Conservation (phyloP, 345 rosid genomes). For the Hirschfeldia incana region DNA sequence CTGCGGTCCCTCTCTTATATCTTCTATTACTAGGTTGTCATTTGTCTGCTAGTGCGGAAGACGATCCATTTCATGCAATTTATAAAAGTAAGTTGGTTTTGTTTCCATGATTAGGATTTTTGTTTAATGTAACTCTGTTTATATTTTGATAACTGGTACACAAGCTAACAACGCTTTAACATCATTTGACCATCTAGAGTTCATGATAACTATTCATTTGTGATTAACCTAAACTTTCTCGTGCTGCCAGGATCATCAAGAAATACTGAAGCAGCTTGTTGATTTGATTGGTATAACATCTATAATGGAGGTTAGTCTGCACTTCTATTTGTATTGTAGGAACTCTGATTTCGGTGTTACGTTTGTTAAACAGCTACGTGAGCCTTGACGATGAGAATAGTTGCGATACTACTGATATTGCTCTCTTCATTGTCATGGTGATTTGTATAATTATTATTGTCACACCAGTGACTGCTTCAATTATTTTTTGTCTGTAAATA, state of each 20-base stretch:
- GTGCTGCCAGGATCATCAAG: slow-evolving; percentile 69
- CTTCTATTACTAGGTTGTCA: slow-evolving; percentile 65
- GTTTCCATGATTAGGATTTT: background rate
- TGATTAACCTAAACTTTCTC: slow-evolving; percentile 27
- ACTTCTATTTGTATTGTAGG: slow-evolving; percentile 3
- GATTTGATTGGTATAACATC: slow-evolving; percentile 94
- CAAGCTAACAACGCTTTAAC: slow-evolving; percentile 8
- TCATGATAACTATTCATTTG: slow-evolving; percentile 2
- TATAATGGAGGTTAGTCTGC: slow-evolving; percentile 81
- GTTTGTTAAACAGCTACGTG: background rate
- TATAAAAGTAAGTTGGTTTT: slow-evolving; percentile 58
- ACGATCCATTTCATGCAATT: slow-evolving; percentile 74
- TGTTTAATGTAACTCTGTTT: slow-evolving; percentile 2
- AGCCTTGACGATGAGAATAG: slow-evolving; percentile 2
- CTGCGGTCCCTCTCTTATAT: background rate
- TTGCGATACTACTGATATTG: slow-evolving; percentile 5
- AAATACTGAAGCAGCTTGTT: slow-evolving; percentile 64
- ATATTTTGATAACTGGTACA: background rate
- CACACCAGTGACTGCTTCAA: background rate
- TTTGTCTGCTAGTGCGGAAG: slow-evolving; percentile 81
- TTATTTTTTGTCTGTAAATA: slow-evolving; percentile 10
- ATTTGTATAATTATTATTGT: background rate
- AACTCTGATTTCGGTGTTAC: slow-evolving; percentile 1
- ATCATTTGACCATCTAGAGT: slow-evolving; percentile 10
- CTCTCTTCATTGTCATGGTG: slow-evolving; percentile 3